Base-by-base conservation (phyloP, 768 basidiomycete genomes). In the Russula brevipes region DNA sequence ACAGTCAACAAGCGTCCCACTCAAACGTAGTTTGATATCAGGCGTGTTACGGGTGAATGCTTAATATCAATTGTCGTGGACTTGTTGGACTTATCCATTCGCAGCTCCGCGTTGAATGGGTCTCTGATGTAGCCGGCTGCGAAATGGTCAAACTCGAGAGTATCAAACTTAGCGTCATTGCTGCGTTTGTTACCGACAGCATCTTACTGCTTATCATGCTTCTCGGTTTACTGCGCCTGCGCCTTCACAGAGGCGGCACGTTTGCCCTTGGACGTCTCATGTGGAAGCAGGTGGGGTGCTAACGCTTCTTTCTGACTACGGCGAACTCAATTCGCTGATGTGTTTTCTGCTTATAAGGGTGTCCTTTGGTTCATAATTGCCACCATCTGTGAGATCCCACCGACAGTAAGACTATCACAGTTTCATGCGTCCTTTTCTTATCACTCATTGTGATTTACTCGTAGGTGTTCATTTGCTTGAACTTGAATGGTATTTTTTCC, bases 221-320 rank as follows among this genome's bases (percentile, higher is more conserved):
- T 19, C 4, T 36, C 19, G 56, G 56, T 12, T 12, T 57, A 45
- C 10, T 46, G 31, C 44, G 45, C 44, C 3, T 46, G 33, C 45
- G 45, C n/a, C 31, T 24, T 5, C n/a, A 35, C 11, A 7, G 33
- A 19, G 44, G 44, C 8, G 33, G n/a, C 10, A 46, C 33, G 5
- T 10, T 46, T 6, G 11, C 17, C 19, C 6, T 57, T 6, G 44
- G 44, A 30, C 17, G 35, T 19, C 45, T 46, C 33, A 19, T 57
- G 12, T 55, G 41, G 54, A 55, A 55, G 4, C 54, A 55, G 54
- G 54, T 55, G n/a, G 17, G 54, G 31, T 33, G n/a, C 7, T 19
- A 3, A 16, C 1, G 14, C 16, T 33, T 44, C 24, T 17, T 24
- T 0, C 6, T 14, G 6, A 17, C 47, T 49, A 31, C 39, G 9